These are phyloP conservation scores for Clitopilus passeckerianus DNA, from an alignment of 768 basidiomycete genomes.

Conservation along the genomic window DNA sequence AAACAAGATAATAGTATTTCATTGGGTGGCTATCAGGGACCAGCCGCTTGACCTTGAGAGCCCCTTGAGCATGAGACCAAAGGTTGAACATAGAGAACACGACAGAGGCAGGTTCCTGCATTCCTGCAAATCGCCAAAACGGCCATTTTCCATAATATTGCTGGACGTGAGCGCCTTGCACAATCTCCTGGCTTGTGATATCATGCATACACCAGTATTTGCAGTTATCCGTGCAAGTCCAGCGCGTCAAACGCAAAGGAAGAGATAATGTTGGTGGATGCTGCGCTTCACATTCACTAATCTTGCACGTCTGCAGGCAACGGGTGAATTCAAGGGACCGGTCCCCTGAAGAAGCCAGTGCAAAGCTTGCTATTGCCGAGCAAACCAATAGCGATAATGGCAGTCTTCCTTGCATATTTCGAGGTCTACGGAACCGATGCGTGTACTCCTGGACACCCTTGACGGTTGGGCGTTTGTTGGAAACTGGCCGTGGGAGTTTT, in stretches of 20 bases:
- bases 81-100: slow-evolving; percentile 86
- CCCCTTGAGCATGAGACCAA: slow-evolving; percentile 65
- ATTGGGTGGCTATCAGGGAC: slow-evolving; percentile 62
- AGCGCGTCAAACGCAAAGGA: slow-evolving; percentile 66
- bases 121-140: slow-evolving; percentile 82
- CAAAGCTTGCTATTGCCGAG: background rate
- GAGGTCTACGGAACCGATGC: background rate
- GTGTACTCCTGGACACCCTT: too few species aligned
- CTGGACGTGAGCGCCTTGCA: slow-evolving; percentile 38
- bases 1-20: slow-evolving; percentile 59
- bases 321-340: slow-evolving; percentile 43
- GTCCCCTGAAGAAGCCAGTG: slow-evolving; percentile 60
- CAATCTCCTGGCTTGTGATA: slow-evolving; percentile 56
- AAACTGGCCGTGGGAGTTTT: background rate
- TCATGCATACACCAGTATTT: slow-evolving; percentile 85
- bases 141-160: slow-evolving; percentile 99
- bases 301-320: slow-evolving; percentile 44
- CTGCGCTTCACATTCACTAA: slow-evolving; percentile 33
- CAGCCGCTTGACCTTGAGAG: slow-evolving; percentile 35
- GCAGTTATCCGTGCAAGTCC: slow-evolving; percentile 88
- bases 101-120: slow-evolving; percentile 94
- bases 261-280: slow-evolving; percentile 35
- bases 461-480: background rate
- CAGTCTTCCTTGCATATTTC: background rate
- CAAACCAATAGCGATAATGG: background rate